A percentile compares a stretch with the other conserved stretches of the same genome.
Conservation (phyloP, 2,329 filamentous ascomycete species). For the Zymoseptoria tritici region DNA sequence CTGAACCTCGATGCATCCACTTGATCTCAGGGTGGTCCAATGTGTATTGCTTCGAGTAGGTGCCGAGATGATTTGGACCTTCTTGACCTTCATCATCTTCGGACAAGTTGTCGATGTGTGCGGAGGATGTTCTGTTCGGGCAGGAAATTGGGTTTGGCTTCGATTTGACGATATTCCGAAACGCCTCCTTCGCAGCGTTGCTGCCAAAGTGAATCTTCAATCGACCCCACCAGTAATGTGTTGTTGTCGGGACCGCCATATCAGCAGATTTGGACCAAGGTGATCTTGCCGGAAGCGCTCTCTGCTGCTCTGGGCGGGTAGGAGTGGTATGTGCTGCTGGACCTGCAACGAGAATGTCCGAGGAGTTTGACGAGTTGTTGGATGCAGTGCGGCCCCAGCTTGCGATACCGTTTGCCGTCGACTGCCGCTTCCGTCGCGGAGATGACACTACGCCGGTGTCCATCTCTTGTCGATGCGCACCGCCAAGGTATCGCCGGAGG, state of each 20-base stretch:
- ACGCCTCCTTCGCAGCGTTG: background rate
- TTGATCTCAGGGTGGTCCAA: slow-evolving; percentile 25
- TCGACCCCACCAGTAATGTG: background rate
- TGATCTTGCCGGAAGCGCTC: background rate
- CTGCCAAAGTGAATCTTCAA: background rate
- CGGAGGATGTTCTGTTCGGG: background rate
- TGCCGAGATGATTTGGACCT: slow-evolving; percentile 25
- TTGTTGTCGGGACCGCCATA: background rate
- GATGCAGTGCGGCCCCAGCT: slow-evolving; percentile 9
- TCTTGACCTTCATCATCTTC: slow-evolving; percentile 9
- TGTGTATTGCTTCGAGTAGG: slow-evolving; percentile 26
- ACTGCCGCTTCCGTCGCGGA: background rate
- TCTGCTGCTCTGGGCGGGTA: background rate
- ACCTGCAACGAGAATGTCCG: slow-evolving; percentile 21
- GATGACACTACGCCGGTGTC: background rate
- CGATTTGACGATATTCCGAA: background rate
- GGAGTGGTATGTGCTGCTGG: slow-evolving; percentile 6
- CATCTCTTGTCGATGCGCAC: background rate
- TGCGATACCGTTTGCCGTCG: background rate
- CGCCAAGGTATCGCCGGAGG: background rate
- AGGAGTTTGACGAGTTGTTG: slow-evolving; percentile 20
- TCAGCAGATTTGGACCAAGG: slow-evolving; percentile 1
- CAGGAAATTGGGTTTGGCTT: background rate
- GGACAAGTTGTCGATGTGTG: background rate
- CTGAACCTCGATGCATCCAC: slow-evolving; percentile 30